phyloP scores from a whole-genome alignment of 345 rosid species.

The Gossypium australe region DNA sequence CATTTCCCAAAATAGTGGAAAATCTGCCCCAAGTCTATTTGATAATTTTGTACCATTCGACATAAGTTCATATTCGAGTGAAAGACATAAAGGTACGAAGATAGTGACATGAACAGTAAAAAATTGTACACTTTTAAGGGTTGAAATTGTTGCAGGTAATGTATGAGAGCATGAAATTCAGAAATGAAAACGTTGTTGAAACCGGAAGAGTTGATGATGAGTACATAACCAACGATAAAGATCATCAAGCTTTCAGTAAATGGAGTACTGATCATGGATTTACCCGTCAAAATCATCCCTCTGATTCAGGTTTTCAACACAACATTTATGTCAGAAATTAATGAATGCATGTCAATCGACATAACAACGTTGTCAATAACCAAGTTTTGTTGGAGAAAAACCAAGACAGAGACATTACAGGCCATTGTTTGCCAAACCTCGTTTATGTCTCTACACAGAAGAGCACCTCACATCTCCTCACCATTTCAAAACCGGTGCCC shows the following conservation, averaged over 20 bases:
- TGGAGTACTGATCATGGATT: slow-evolving; percentile 18
- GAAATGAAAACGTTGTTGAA: slow-evolving; percentile 29
- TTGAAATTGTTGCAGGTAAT: slow-evolving; percentile 19
- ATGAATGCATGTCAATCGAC: neutral
- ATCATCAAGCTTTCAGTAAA: slow-evolving; percentile 21
- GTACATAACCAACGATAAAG: slow-evolving; percentile 2
- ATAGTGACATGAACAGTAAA: no score
- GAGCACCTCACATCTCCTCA: slow-evolving; percentile 18
- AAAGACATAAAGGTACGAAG: no score
- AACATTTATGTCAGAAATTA: no score
- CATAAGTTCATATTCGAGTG: no score
- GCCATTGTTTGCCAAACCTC: slow-evolving; percentile 22
- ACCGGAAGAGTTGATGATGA: slow-evolving; percentile 31
- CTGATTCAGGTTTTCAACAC: neutral
- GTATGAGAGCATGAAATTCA: slow-evolving; percentile 43
- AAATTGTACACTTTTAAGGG: neutral
- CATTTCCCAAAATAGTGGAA: no score
- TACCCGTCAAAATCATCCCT: neutral
- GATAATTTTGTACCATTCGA: no score
- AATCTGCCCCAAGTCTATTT: no score
- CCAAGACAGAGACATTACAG: slow-evolving; percentile 18
- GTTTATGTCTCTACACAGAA: slow-evolving; percentile 29
- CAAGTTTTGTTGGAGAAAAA: slow-evolving; percentile 25
- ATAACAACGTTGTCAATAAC: neutral
- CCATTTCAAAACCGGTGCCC: slow-evolving; percentile 38